Evolutionary conservation across 805 yeast genomes (phyloP), one percentile per base, ranked within the genome.

Genomic region (Yamadazyma nakazawae): DNA sequence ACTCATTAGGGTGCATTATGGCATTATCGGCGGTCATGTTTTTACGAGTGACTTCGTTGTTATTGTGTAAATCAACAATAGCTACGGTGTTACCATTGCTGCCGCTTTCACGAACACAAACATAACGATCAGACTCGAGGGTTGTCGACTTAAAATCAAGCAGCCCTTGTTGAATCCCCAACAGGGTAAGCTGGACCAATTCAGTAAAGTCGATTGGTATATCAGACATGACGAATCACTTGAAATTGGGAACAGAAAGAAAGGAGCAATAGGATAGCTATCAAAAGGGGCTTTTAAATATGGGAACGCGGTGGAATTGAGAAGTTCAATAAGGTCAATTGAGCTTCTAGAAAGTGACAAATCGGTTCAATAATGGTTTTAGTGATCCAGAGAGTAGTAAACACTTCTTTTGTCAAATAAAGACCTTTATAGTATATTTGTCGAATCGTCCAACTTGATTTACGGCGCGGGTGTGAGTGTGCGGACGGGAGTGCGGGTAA

Each of bases 11-110:
- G 67, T 90, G 95, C 94, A 94, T 84, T 63, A 94, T 94, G 42
- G 97, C 98, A 52, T 90, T 87, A 69, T 94, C 99, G 38, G 99
- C 99, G 46, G 88, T 79, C 96, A 94, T 94, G 66, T 88, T 86
- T 69, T 94, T 92, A 62, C 95, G 83, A 18, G 87, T 85, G 50
- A 91, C 81, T 57, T 81, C 79, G 68, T 88, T 88, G 72, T 82
- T 82, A 62, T 87, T 82, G 54, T 80, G 76, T 60, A 94, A 76
- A 63, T 94, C 95, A 52, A 94, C 81, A 59, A 94, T 94, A 37
- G 96, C 96, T 45, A 95, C 98, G n/a, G 94, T 78, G 68, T 89
- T 91, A 51, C 92, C 83, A 32, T 53, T 56, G 39, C 80, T 78
- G 42, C 62, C 78, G 70, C 55, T 70, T 63, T 85, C 92, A 61